Base-by-base conservation (phyloP, 257 asterid species). In the Knoxia roxburghii region DNA sequence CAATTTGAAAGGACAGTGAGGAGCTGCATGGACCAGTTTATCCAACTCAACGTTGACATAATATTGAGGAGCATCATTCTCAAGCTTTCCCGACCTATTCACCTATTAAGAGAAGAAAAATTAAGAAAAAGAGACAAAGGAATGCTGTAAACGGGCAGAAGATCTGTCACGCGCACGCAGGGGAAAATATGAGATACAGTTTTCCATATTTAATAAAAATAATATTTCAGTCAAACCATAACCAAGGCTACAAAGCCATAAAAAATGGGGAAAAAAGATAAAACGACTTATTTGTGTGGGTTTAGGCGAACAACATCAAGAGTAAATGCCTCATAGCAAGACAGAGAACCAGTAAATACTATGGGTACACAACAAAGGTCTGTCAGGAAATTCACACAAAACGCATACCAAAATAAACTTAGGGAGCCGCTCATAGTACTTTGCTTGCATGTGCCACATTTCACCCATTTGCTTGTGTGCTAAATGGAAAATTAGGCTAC, bases 61-160 rank as follows among this genome's bases (percentile, higher is more conserved):
- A 76, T 93, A 90, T 64, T 93, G 97, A 67, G 98, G 98, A 77
- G 85, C 83, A 69, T 86, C 96, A 73, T 84, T 87, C 76, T 83
- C 86, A 33, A 93, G 86, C 74, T 83, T 85, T 52, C 95, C 98
- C 27, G 95, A 87, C 76, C 96, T 85, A 79, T 90, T 90, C 65
- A 93, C 95, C 98, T 92, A 71, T 79, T 62, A 75, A 75, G 69
- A 69, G 76, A 64, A 50, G 49, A 27, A 67, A 43, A 15, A 30
- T 30, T 58, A 43, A 40, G 73, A 49, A 59, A 43, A 73, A 30
- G 23, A 18, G 24, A 11, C 9, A 4, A 40, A 53, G 17, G 15
- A 29, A 33, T 32, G 46, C 12, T 3, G 39, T 27, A 39, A 5
- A 53, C 39, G n/a, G 46, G 74, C 45, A 62, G 17, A 20, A 32